A percentile compares a stretch with the other conserved stretches of the same genome.
Conservation (phyloP, 75 land plant genomes). For the Picea glauca region DNA sequence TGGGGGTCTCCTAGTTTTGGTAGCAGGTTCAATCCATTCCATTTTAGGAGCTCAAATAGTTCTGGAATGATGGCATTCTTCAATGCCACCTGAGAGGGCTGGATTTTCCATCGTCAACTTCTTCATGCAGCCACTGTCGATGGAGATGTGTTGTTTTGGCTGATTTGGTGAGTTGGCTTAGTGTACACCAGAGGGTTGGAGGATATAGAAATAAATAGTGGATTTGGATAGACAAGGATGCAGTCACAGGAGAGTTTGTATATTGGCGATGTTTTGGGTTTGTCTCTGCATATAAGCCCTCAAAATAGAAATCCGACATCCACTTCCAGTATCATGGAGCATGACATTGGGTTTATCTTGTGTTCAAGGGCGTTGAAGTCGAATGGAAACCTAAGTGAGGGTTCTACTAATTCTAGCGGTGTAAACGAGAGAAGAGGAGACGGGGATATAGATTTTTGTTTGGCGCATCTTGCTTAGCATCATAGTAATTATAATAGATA, state of each 20-base stretch:
- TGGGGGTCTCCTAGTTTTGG: too few relatives aligned
- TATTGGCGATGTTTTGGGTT: constrained; percentile 24
- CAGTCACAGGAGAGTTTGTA: not conserved
- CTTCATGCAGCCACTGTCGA: not conserved
- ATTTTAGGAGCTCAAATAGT: too few relatives aligned
- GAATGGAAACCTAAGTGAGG: constrained; percentile 5
- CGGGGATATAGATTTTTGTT: not conserved
- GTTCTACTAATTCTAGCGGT: constrained; percentile 8
- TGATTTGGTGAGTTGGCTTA: not conserved
- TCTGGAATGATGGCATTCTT: too few relatives aligned
- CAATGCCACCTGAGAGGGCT: not conserved
- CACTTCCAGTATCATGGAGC: constrained; percentile 5
- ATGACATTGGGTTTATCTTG: constrained; percentile 9
- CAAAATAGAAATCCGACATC: constrained; percentile 26
- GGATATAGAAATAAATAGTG: not conserved
- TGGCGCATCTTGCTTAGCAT: not conserved
- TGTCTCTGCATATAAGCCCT: constrained; percentile 59
- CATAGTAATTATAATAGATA: too few relatives aligned
- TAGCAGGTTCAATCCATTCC: too few relatives aligned
- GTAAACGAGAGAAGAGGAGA: not conserved
- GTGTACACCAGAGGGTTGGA: not conserved
- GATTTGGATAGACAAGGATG: not conserved
- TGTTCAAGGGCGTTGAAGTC: not conserved
- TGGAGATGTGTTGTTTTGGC: too few relatives aligned
- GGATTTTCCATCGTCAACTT: not conserved